These are phyloP conservation scores for Scedosporium aurantiacum DNA, from an alignment of 2,329 filamentous ascomycete genomes.

Conservation along the genomic window DNA sequence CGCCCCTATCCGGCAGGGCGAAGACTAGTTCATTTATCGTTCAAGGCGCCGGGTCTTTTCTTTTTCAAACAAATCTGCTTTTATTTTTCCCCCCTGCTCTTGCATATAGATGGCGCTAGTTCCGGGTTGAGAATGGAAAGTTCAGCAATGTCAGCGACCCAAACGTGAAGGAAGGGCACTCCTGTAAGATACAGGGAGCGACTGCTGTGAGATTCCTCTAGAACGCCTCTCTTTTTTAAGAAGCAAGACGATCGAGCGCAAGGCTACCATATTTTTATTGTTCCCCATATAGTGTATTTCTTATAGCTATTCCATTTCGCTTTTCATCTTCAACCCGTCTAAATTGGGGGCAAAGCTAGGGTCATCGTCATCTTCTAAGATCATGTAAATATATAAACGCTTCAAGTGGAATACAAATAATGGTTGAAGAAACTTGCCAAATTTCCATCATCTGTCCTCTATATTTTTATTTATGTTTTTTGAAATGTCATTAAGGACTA, in stretches of 20 bases:
- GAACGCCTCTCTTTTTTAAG: neutral
- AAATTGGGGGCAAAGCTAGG: neutral
- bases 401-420: neutral
- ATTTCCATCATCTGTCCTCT: too few species aligned
- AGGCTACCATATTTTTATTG: neutral
- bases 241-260: neutral
- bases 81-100: slow-evolving; percentile 7
- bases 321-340: neutral
- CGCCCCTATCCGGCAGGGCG: slow-evolving; percentile 29
- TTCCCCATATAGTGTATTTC: neutral
- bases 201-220: too few species aligned
- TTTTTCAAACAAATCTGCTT: neutral
- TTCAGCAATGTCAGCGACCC: neutral
- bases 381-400: neutral
- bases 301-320: neutral
- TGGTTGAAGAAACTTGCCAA: neutral
- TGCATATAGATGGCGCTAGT: slow-evolving; percentile 27
- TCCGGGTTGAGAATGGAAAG: neutral
- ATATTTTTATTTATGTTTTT: too few species aligned
- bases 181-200: too few species aligned
- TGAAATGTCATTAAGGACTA: too few species aligned
- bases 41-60: neutral
- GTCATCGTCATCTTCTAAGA: neutral
- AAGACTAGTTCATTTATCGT: slow-evolving; percentile 15
- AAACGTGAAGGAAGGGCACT: neutral